phyloP scores from a whole-genome alignment of 2,329 filamentous ascomycete species.

The Aurifilum marmelostoma region DNA sequence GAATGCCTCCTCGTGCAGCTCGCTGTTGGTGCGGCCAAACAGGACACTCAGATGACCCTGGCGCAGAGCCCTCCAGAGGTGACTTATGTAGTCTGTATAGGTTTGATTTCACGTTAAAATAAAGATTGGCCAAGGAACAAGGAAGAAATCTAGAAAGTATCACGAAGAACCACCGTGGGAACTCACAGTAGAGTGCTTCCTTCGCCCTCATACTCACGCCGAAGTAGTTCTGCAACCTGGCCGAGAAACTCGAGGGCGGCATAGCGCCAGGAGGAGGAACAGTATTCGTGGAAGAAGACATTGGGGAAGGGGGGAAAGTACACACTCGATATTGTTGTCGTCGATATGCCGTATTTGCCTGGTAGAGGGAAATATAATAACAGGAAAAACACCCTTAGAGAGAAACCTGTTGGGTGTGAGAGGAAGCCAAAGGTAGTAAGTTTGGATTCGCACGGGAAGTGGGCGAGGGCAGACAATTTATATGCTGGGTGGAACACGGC shows the following conservation, averaged over 20 bases:
- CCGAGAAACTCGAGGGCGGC: neutral
- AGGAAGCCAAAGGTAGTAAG: neutral
- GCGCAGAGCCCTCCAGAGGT: slow-evolving; percentile 18
- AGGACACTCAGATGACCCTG: slow-evolving; percentile 17
- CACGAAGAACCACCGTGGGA: no score
- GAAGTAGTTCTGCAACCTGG: neutral
- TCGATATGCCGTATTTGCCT: neutral
- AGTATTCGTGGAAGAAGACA: slow-evolving; percentile 14
- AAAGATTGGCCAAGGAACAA: no score
- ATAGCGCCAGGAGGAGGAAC: neutral
- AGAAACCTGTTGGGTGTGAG: neutral
- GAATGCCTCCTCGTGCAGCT: slow-evolving; percentile 18
- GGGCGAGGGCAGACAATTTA: neutral
- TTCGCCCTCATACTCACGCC: neutral
- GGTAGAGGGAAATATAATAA: neutral
- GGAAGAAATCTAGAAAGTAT: no score
- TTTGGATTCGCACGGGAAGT: neutral
- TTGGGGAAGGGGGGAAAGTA: neutral
- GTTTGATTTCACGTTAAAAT: neutral
- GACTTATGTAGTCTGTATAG: slow-evolving; percentile 10
- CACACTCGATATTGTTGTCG: neutral
- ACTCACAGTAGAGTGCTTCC: slow-evolving; percentile 11
- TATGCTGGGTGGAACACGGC: neutral
- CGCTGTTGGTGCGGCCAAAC: slow-evolving; percentile 6
- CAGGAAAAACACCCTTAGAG: neutral